Base-by-base conservation (phyloP, 495 filamentous ascomycete genomes). In the Staphylotrichum longicolle region DNA sequence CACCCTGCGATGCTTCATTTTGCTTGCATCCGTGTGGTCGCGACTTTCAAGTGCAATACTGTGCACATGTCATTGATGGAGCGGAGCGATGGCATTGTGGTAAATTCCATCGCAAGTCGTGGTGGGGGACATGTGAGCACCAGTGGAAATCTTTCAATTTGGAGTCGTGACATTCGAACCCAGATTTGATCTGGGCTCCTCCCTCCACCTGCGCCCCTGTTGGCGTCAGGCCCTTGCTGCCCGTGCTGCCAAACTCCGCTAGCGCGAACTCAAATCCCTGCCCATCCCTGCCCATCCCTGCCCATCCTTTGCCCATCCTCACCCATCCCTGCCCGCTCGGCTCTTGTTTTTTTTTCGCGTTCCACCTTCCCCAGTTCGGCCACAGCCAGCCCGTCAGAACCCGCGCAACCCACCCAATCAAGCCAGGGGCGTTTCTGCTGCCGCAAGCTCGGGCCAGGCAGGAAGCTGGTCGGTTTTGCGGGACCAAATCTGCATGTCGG, bases 401-500 rank as follows among this genome's bases (percentile, higher is more conserved):
- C 20, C 20, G 20, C 20, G 20, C 20, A 27, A 27, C 20, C 20
- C 20, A 27, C 30, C 63, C 63, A 64, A 64, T 64, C 63, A 64
- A 1, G 14, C 49, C 15, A 1, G 33, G 12, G n/a, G 5, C n/a
- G 8, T 48, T 42, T 47, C 34, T 6, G 7, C 15, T 8, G 47
- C 57, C 53, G 42, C 58, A 54, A 57, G 58, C 63, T 61, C 58
- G 58, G 63, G 41, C 63, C 58, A 57, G 11, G 20, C 52, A 34
- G 35, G 20, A 1, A 56, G 45, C 57, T 45, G 53, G 33, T 55
- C 41, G 39, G 14, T 27, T 37, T 58, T 58, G 58, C 54, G 63
- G 57, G 47, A 57, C 59, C 63, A 62, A 58, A 58, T 65, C 63
- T 65, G 63, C 59, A 65, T 20, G 58, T 65, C 53, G 63, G 58